Conservation (phyloP, 495 filamentous ascomycete genomes). For the Bryoglossum gracile region DNA sequence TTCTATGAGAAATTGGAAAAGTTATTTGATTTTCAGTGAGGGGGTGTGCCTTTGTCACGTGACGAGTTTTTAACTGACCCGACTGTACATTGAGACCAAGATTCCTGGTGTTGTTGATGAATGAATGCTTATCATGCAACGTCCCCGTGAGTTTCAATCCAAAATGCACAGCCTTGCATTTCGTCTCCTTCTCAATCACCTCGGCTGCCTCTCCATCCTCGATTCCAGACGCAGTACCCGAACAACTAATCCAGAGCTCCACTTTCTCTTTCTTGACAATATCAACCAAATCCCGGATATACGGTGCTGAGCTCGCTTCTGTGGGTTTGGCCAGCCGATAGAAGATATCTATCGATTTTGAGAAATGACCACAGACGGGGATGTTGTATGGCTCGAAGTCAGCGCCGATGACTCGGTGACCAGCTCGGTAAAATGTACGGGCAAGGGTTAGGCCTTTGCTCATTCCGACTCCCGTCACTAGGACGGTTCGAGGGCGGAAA, state of each 20-base stretch:
- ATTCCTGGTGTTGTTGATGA: constrained; percentile 44
- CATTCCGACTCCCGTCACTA: constrained; percentile 68
- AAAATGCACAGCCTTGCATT: constrained; percentile 53
- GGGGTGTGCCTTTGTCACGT: no score
- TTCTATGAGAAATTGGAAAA: not conserved
- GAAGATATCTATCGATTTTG: constrained; percentile 41
- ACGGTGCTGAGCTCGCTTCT: constrained; percentile 9
- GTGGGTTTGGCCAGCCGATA: constrained; percentile 41
- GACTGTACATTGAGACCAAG: constrained; percentile 44
- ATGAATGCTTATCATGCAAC: constrained; percentile 52
- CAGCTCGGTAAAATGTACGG: constrained; percentile 56
- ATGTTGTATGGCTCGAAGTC: constrained; percentile 48
- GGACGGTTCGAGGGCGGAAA: constrained; percentile 44
- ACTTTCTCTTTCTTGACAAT: constrained; percentile 55
- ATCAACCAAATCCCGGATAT: constrained; percentile 35
- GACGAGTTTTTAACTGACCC: no score
- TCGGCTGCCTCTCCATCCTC: constrained; percentile 61
- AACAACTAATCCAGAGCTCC: constrained; percentile 69
- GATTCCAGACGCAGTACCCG: constrained; percentile 47
- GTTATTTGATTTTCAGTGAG: no score
- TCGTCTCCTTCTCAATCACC: constrained; percentile 47
- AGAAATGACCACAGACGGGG: constrained; percentile 35
- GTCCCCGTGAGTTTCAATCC: constrained; percentile 30
- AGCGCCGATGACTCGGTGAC: constrained; percentile 66
- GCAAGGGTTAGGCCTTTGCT: constrained; percentile 59